Percentiles rank a stretch among this genome's conserved stretches.
Evolutionary conservation across 352 stramenopile species (phyloP).

Genomic region (Pythium biforme): DNA sequence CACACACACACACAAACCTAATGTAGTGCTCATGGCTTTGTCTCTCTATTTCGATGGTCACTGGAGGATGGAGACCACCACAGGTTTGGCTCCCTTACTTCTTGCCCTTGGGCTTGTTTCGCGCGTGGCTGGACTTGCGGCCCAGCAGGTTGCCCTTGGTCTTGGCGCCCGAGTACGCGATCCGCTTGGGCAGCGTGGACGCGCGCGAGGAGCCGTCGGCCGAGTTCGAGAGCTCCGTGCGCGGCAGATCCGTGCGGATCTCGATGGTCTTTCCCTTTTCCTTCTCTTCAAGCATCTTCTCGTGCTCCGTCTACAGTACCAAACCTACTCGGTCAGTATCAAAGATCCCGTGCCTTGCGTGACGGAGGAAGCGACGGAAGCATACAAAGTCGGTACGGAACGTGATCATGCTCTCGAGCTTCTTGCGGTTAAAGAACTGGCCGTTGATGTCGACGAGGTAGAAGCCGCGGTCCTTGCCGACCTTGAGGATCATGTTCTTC

Average conservation of each 20-base stretch:
- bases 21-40: neutral
- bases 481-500: slow-evolving; percentile 87
- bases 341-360: no score
- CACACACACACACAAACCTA: neutral
- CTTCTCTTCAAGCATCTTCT: slow-evolving; percentile 60
- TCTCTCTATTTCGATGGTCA: slow-evolving; percentile 15
- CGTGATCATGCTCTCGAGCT: slow-evolving; percentile 86
- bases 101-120: slow-evolving; percentile 28
- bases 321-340: neutral
- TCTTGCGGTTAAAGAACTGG: slow-evolving; percentile 86
- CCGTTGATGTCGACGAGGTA: slow-evolving; percentile 78
- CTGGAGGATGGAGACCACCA: no score
- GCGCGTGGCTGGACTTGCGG: slow-evolving; percentile 27
- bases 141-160: slow-evolving; percentile 36
- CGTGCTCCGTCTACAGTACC: slow-evolving; percentile 47
- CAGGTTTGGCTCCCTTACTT: no score
- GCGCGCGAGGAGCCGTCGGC: neutral
- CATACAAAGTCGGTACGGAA: slow-evolving; percentile 80
- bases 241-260: slow-evolving; percentile 67
- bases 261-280: slow-evolving; percentile 51
- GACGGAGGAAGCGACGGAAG: neutral
- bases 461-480: slow-evolving; percentile 68
- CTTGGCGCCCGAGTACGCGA: slow-evolving; percentile 22
- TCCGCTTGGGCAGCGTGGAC: slow-evolving; percentile 27
- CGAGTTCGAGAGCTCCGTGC: slow-evolving; percentile 54